Evolutionary conservation across 2,329 filamentous ascomycete species (phyloP), one percentile per base, ranked within the genome.

Genomic region (Cryphonectria nitschkei): DNA sequence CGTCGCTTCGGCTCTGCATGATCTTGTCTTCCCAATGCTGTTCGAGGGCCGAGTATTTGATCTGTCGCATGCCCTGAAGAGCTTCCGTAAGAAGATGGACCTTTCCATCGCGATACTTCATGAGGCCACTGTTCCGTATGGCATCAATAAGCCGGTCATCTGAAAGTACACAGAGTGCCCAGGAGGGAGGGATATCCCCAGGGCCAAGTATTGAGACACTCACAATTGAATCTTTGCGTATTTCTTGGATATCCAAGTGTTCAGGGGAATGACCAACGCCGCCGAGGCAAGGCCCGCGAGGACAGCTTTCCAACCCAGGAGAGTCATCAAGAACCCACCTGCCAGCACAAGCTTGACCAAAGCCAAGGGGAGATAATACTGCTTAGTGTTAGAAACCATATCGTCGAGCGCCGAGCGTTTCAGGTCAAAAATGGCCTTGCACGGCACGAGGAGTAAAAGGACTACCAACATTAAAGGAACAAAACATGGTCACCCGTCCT

Each of bases 1-100:
- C 80, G 37, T 79, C 77, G 64, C 79, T 77, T 39, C 80, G 76
- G 60, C 75, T 78, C n/a, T 77, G 72, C 43, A 79, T 61, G 22
- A 81, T 80, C 72, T 78, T 80, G 52, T 74, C 71, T 69, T 81
- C 79, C 76, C 78, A 81, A 43, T 79, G 74, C 41, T 77, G 73
- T 68, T 81, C 80, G 14, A 81, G 76, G 11, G 79, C 80, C 3
- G 80, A 80, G 72, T 79, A 81, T 67, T 79, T 78, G 77, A 81
- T 81, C 73, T 81, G 80, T 14, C 79, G 78, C 77, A 81, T 81
- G 34, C 80, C 80, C 46, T 80, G 78, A 26, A 81, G 73, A 0
- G 79, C 79, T 67, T 81, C 80, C 2, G 78, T 79, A 67, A 81
- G 72, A 8, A 81, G 72, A 65, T 80, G 76, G 1, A 79, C 76